phyloP scores from a whole-genome alignment of 306 rosid genomes.

The Astragalus membranaceus region DNA sequence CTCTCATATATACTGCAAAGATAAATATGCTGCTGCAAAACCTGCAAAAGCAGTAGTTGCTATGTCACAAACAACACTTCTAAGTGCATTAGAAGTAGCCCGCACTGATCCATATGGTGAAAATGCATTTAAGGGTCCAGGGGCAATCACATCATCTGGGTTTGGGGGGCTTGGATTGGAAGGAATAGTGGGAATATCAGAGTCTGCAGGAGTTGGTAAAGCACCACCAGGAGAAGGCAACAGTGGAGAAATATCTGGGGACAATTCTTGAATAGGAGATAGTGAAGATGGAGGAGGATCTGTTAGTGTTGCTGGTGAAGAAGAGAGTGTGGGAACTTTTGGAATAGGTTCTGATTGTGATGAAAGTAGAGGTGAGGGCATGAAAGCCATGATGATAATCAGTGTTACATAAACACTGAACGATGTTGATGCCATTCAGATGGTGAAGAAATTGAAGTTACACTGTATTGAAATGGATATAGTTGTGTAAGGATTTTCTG shows the following conservation, averaged over 20 bases:
- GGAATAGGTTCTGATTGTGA: constrained; percentile 26
- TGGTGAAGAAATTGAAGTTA: constrained; percentile 35
- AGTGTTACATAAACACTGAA: constrained; percentile 38
- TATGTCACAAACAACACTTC: constrained; percentile 15
- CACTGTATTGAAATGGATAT: constrained; percentile 18
- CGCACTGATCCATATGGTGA: constrained; percentile 55
- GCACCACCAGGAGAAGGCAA: constrained; percentile 74
- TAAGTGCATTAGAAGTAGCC: constrained; percentile 37
- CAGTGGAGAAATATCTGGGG: constrained; percentile 85
- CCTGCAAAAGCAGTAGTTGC: constrained; percentile 31
- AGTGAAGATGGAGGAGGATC: constrained; percentile 28
- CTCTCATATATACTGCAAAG: constrained; percentile 25
- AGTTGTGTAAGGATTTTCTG: too few species aligned
- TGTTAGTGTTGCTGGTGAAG: constrained; percentile 40
- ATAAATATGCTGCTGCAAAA: constrained; percentile 31
- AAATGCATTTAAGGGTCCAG: constrained; percentile 52
- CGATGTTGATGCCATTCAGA: constrained; percentile 48
- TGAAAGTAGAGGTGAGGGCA: constrained; percentile 40
- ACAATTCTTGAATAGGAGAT: constrained; percentile 42
- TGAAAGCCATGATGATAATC: constrained; percentile 37
- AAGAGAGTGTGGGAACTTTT: constrained; percentile 29
- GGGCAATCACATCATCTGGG: constrained; percentile 51
- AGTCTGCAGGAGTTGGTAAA: constrained; percentile 48
- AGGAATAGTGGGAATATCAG: constrained; percentile 70
- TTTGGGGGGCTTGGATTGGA: constrained; percentile 85